Conservation (phyloP, 2,329 filamentous ascomycete species). For the Periglandula ipomoeae region DNA sequence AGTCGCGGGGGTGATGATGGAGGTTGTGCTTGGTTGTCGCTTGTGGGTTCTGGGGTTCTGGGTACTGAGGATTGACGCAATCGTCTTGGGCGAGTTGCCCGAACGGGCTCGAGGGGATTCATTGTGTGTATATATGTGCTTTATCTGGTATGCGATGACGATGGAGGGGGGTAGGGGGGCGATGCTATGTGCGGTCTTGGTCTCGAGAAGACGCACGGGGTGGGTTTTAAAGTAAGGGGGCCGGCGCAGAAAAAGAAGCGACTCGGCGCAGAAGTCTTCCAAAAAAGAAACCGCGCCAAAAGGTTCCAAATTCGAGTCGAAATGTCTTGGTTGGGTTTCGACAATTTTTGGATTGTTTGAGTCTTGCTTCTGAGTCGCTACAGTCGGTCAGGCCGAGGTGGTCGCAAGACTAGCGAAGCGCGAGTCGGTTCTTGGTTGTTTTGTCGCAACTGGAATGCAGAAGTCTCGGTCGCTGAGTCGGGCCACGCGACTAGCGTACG, state of each 20-base stretch:
- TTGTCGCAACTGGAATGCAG: slow-evolving; percentile 8
- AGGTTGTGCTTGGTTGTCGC: slow-evolving; percentile 25
- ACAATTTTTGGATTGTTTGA: background rate
- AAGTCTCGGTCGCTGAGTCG: slow-evolving; percentile 6
- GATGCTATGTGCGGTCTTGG: background rate
- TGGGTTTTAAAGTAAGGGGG: slow-evolving; percentile 9
- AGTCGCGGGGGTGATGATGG: slow-evolving; percentile 44
- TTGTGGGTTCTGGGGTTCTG: slow-evolving; percentile 44
- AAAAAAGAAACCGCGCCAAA: background rate
- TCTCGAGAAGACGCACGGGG: slow-evolving; percentile 8
- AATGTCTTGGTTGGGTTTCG: slow-evolving; percentile 1
- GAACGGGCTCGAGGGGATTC: slow-evolving; percentile 36
- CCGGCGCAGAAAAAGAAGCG: background rate
- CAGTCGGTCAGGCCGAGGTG: background rate
- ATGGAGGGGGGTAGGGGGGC: background rate
- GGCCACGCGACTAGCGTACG: slow-evolving; percentile 4
- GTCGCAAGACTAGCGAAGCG: background rate
- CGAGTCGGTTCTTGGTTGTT: background rate
- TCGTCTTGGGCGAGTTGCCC: slow-evolving; percentile 34
- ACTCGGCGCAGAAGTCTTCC: slow-evolving; percentile 1
- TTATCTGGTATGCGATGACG: slow-evolving; percentile 14
- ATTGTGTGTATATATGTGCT: slow-evolving; percentile 22
- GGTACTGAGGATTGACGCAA: slow-evolving; percentile 31
- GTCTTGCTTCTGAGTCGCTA: slow-evolving; percentile 1
- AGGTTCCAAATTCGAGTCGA: background rate